Base-by-base conservation (phyloP, 192 early-diverging fungal genomes). In the Gaertneriomyces semiglobifer region DNA sequence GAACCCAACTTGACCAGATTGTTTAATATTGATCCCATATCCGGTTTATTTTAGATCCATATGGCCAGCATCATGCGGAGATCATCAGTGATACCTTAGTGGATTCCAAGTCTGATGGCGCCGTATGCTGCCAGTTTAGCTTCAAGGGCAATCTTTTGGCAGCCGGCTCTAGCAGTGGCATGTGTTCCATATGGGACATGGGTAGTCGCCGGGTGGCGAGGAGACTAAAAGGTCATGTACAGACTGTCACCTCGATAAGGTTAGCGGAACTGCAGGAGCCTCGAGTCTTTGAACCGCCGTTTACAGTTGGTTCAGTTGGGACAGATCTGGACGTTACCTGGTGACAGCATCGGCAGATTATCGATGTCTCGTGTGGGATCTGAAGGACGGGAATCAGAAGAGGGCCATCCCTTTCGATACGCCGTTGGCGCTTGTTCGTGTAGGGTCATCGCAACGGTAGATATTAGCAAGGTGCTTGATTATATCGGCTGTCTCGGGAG, bases 351-450 rank as follows among this genome's bases (percentile, higher is more conserved):
- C 91, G 46, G 82, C 82, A 55, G 90, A 89, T 43, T 91, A 91
- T 78, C 86, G 82, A 40, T 92, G 92, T 62, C 91, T 94, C 41
- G 74, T 92, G 7, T 98, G 95, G 95, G 93, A 98, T 72, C 63
- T 95, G 51, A 63, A 82, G 12, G 71, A 78, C 41, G 86, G 81
- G 6, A 57, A 76, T 5, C 72, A 82, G 41, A 71, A 77, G 53
- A 60, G 83, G 33, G 85, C 79, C 5, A 79, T 89, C 10, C 76
- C 82, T 60, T 93, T 93, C 63, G 77, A 79, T 44, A 88, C 89
- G 0, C 80, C 88, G 1, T 78, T 94, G 7, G 66, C 86, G 14
- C 81, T 77, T 59, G 91, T 91, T 0, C 84, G 86, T 46, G 79
- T 94, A 71, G 90, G 94, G 68, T 91, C 94, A 6, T 39, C 18